Percentiles rank a stretch among this genome's conserved stretches.
Evolutionary conservation across 1,284 basidiomycete species (phyloP).

Genomic region (Phlebopus sp.): DNA sequence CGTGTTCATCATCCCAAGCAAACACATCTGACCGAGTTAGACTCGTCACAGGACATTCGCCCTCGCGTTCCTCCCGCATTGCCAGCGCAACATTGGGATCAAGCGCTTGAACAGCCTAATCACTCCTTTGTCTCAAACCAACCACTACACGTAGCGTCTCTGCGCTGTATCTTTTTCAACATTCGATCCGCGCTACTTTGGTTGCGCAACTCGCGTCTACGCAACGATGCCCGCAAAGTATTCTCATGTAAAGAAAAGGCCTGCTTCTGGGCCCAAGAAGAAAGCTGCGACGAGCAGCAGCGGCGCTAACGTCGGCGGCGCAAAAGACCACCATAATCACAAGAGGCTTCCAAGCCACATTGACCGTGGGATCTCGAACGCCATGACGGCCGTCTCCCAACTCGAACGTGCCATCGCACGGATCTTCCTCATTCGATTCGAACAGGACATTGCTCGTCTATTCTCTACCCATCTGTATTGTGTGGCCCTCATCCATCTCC

Average conservation of each 20-base stretch:
- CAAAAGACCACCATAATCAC: conserved; percentile 35
- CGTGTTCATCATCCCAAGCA: background rate
- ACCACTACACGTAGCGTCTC: background rate
- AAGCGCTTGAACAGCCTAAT: conserved; percentile 2
- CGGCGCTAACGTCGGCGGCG: conserved; percentile 5
- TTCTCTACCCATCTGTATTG: conserved; percentile 66
- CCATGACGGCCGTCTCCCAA: conserved; percentile 54
- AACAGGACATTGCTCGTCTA: conserved; percentile 66
- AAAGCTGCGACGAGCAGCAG: conserved; percentile 31
- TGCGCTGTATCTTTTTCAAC: background rate
- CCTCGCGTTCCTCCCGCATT: conserved; percentile 7
- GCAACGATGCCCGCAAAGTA: conserved; percentile 65
- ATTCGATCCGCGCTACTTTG: background rate
- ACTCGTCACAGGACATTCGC: background rate
- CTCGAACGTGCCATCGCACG: conserved; percentile 63
- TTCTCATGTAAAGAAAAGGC: conserved; percentile 66
- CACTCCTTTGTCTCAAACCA: conserved; percentile 1
- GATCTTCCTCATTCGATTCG: conserved; percentile 61
- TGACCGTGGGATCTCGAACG: conserved; percentile 50
- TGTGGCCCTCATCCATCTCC: conserved; percentile 58
- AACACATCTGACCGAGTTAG: background rate
- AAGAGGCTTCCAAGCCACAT: conserved; percentile 43
- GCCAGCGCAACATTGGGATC: conserved; percentile 17
- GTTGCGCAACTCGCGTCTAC: background rate
- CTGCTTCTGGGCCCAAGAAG: conserved; percentile 41